These are phyloP conservation scores for Coemansia sp. DNA, from an alignment of 192 early-diverging fungal genomes.

Conservation along the genomic window DNA sequence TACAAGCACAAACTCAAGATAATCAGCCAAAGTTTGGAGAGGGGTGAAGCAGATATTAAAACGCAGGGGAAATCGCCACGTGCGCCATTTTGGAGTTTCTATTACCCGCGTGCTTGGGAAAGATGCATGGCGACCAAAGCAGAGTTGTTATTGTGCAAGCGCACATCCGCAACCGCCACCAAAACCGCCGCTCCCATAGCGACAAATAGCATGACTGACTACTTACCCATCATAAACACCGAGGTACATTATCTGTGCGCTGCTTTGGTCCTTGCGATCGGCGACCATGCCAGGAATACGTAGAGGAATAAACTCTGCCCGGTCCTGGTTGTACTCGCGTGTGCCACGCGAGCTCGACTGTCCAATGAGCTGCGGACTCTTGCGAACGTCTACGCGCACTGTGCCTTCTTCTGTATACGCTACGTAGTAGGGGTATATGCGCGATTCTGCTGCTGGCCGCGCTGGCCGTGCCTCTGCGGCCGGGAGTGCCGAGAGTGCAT, in stretches of 20 bases:
- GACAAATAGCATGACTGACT: background rate
- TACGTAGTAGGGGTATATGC: conserved; percentile 42
- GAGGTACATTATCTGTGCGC: conserved; percentile 50
- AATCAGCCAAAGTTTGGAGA: too few species aligned
- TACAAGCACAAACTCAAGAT: conserved; percentile 7
- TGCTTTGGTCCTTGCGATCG: conserved; percentile 40
- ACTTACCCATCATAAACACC: conserved; percentile 51
- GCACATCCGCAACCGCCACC: conserved; percentile 2
- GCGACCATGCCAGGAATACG: conserved; percentile 51
- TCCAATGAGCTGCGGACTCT: conserved; percentile 48
- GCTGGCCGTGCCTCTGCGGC: background rate
- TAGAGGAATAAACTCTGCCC: conserved; percentile 47
- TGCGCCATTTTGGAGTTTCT: too few species aligned
- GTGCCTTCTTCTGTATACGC: conserved; percentile 49
- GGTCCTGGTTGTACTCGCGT: conserved; percentile 49
- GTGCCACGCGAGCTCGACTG: conserved; percentile 45
- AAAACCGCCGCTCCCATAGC: background rate
- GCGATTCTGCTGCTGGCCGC: background rate
- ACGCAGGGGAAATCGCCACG: too few species aligned
- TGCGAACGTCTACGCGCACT: conserved; percentile 49
- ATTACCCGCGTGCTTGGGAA: too few species aligned
- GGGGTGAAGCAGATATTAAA: too few species aligned
- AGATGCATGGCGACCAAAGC: too few species aligned
- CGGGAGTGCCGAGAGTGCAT: background rate
- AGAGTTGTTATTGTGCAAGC: too few species aligned